phyloP scores from a whole-genome alignment of 305 asterid genomes.

The Fraxinus baroniana region DNA sequence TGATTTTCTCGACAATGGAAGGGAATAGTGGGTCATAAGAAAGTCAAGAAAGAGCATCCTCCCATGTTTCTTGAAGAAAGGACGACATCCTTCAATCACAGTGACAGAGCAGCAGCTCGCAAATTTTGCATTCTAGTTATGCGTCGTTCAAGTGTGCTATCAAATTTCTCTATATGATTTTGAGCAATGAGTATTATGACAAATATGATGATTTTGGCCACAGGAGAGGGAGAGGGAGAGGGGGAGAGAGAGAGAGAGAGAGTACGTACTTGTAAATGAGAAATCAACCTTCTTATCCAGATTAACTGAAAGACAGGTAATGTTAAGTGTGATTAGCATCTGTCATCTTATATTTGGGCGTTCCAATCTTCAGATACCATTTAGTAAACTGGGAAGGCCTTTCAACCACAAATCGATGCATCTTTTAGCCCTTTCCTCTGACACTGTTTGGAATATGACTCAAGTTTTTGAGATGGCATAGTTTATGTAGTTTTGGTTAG shows the following conservation, averaged over 20 bases:
- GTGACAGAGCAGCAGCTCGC: neutral
- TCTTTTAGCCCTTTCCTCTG: neutral
- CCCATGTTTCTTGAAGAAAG: neutral
- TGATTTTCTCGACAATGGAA: neutral
- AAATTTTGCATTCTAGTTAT: neutral
- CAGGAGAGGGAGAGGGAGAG: neutral
- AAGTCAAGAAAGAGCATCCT: neutral
- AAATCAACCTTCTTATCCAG: neutral
- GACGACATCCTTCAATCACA: neutral
- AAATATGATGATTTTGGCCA: neutral
- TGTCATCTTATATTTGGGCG: neutral
- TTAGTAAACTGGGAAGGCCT: neutral
- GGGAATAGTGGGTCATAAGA: neutral
- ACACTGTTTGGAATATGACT: neutral
- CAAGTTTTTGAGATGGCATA: neutral
- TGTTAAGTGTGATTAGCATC: neutral
- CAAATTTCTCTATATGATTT: neutral
- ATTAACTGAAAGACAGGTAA: neutral
- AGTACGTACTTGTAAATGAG: neutral
- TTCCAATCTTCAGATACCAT: neutral
- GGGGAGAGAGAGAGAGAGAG: neutral
- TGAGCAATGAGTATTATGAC: neutral
- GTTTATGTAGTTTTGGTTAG: neutral
- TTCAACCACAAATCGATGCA: neutral
- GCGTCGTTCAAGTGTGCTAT: neutral